Base-by-base conservation (phyloP, 2,329 filamentous ascomycete species). In the Colletotrichum melonis region DNA sequence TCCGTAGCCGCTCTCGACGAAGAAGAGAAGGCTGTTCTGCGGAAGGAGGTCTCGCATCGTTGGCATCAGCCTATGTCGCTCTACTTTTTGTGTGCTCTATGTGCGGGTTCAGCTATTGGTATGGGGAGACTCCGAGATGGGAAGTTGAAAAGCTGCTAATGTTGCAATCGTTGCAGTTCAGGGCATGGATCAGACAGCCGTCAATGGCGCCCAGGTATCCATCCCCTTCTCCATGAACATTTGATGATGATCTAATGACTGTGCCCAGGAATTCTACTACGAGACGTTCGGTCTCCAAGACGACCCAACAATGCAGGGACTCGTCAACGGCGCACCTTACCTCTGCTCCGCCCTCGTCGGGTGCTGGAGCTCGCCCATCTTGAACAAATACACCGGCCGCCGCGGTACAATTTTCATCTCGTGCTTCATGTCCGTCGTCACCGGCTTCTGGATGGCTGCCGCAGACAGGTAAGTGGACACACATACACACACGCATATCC, bases 171-270 rank as follows among this genome's bases (percentile, higher is more conserved):
- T 35, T n/a, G n/a, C 58, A 8, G 71, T 73, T 6, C 91, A 92
- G 76, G 91, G 91, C 75, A 91, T 92, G 88, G 90, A 92, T 77
- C 89, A 92, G 78, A 91, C 90, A 0, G 90, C 91, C 3, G 89
- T 91, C 60, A 91, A 92, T 72, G 90, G 90, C 49, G 90, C 90
- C 3, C 90, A 92, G 75, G 85, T 91, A 52, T 87, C 87, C 78
- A 42, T 89, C 84, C 88, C 76, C 89, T 89, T 26, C 9, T 22
- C 35, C 1, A 12, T 32, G n/a, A 49, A 49, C 49, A n/a, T 49
- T 38, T 14, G 28, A 19, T 3, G 7, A 57, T 77, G 60, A 76
- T 86, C 84, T 60, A 5, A 70, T 12, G 9, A 55, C 6, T 30
- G 4, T 22, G n/a, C 5, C 5, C 67, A 84, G 82, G 75, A 82